Percentiles rank a stretch among this genome's conserved stretches.
These are phyloP conservation scores for Gypsophila paniculata DNA, from an alignment of 179 eudicot genomes.

Conservation along the genomic window DNA sequence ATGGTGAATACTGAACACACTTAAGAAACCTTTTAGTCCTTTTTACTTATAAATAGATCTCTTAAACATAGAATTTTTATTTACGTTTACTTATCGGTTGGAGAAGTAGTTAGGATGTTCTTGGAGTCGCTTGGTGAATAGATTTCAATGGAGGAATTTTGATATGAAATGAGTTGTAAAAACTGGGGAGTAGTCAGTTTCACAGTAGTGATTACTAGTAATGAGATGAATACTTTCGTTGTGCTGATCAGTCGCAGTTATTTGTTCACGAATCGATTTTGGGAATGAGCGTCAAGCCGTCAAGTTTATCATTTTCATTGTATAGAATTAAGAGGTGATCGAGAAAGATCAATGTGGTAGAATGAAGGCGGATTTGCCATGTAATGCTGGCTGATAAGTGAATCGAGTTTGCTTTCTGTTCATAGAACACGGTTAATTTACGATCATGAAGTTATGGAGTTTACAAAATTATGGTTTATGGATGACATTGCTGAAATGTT, in stretches of 20 bases:
- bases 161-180: constrained; percentile 20
- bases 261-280: no score
- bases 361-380: no score
- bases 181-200: constrained; percentile 15
- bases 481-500: no score
- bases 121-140: constrained; percentile 20
- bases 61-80: constrained; percentile 16
- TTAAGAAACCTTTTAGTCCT: constrained; percentile 12
- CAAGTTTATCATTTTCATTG: no score
- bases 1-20: constrained; percentile 25
- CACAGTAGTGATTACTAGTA: not conserved
- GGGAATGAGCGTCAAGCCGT: no score
- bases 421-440: no score
- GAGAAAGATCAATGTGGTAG: no score
- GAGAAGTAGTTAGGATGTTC: constrained; percentile 18
- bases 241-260: not conserved
- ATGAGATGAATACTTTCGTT: not conserved
- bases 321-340: no score
- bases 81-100: constrained; percentile 12
- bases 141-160: constrained; percentile 6
- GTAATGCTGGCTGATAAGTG: no score
- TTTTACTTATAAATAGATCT: constrained; percentile 19
- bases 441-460: no score
- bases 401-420: no score
- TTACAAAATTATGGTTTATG: no score